A percentile compares a stretch with the other conserved stretches of the same genome.
These are phyloP conservation scores for Neonectria magnoliae DNA, from an alignment of 2,329 filamentous ascomycete species.

Conservation along the genomic window DNA sequence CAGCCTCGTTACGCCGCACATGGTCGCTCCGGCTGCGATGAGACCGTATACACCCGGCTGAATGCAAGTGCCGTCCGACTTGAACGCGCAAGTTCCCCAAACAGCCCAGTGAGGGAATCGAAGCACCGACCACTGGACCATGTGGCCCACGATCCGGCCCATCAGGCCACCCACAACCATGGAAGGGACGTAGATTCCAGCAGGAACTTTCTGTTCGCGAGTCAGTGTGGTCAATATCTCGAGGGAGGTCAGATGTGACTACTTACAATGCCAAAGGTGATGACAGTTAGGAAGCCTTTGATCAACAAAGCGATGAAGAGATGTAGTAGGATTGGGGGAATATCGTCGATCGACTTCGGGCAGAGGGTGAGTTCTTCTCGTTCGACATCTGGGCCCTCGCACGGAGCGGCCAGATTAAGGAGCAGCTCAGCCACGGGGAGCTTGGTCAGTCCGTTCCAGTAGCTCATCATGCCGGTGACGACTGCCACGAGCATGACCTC, in stretches of 20 bases:
- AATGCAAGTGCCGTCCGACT: constrained; percentile 82
- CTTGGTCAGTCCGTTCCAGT: constrained; percentile 93
- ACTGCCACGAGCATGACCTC: constrained; percentile 91
- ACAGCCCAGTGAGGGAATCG: constrained; percentile 76
- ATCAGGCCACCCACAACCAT: constrained; percentile 98
- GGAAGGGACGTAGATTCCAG: constrained; percentile 96
- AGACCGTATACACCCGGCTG: constrained; percentile 97
- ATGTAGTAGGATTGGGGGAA: constrained; percentile 78
- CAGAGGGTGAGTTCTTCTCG: constrained; percentile 80
- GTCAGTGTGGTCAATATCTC: constrained; percentile 27
- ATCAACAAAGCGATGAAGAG: constrained; percentile 84
- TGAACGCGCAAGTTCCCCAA: constrained; percentile 78
- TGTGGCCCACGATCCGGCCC: constrained; percentile 87
- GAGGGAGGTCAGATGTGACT: neutral
- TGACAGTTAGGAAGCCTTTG: constrained; percentile 86
- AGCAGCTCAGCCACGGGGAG: constrained; percentile 90
- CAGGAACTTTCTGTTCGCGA: constrained; percentile 78
- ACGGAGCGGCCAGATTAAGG: constrained; percentile 90
- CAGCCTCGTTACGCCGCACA: constrained; percentile 95
- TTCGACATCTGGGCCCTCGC: constrained; percentile 73
- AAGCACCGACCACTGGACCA: constrained; percentile 83
- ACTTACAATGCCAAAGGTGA: constrained; percentile 88
- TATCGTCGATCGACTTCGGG: constrained; percentile 75
- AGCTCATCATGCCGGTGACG: constrained; percentile 84
- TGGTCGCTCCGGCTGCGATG: constrained; percentile 93